Evolutionary conservation across 371 early-diverging fungal genomes (phyloP).

Genomic region (Synchytrium microbalum): DNA sequence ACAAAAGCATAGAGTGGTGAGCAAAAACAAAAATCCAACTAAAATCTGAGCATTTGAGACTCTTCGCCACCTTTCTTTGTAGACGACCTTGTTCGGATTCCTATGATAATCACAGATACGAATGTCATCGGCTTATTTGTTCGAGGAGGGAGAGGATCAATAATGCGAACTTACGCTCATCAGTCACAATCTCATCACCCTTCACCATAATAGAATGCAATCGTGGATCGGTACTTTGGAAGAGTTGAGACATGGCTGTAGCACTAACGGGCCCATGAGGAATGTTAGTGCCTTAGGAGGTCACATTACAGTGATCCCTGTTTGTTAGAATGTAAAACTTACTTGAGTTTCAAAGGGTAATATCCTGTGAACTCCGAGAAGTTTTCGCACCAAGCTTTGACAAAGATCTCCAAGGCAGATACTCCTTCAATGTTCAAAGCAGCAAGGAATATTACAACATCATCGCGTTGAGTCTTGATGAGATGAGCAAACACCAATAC

Average conservation of each 20-base stretch:
- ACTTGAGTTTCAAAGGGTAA: conserved; percentile 70
- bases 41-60: background rate
- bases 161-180: conserved; percentile 28
- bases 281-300: background rate
- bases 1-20: conserved; percentile 3
- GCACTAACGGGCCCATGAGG: conserved; percentile 38
- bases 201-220: conserved; percentile 60
- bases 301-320: background rate
- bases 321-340: conserved; percentile 10
- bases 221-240: conserved; percentile 55
- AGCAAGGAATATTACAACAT: conserved; percentile 58
- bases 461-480: conserved; percentile 49
- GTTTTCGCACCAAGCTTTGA: conserved; percentile 69
- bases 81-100: background rate
- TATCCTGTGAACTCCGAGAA: conserved; percentile 67
- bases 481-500: conserved; percentile 81
- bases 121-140: conserved; percentile 13
- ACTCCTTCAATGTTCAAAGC: conserved; percentile 42
- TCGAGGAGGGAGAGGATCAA: too few relatives aligned
- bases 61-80: conserved; percentile 22
- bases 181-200: conserved; percentile 68
- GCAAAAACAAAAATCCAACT: background rate
- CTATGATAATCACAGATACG: background rate
- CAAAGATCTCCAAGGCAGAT: conserved; percentile 58
- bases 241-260: conserved; percentile 68